Percentiles rank a stretch among this genome's conserved stretches.
Conservation (phyloP, 495 filamentous ascomycete genomes). For the Xylaria intraflava region DNA sequence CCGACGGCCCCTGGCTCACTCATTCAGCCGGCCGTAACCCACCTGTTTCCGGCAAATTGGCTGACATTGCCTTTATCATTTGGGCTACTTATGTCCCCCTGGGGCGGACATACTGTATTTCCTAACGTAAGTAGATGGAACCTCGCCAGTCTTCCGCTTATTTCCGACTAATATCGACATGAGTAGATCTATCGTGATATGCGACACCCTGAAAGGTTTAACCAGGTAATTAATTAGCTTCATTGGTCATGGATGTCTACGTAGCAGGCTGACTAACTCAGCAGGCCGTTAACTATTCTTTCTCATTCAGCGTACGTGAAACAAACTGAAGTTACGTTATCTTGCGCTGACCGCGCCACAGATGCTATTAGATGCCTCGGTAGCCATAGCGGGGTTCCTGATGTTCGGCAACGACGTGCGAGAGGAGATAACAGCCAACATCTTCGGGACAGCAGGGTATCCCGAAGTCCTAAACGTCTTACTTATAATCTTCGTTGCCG, state of each 20-base stretch:
- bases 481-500: conserved; percentile 77
- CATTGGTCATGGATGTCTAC: background rate
- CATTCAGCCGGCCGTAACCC: conserved; percentile 69
- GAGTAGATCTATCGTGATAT: conserved; percentile 88
- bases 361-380: conserved; percentile 71
- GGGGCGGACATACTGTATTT: conserved; percentile 93
- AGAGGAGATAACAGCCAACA: conserved; percentile 87
- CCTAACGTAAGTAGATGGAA: conserved; percentile 52
- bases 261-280: conserved; percentile 1
- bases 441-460: conserved; percentile 66
- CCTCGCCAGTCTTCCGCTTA: background rate
- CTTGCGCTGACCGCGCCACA: conserved; percentile 27
- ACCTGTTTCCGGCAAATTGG: conserved; percentile 80
- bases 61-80: conserved; percentile 83
- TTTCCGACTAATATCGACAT: background rate
- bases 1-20: conserved; percentile 74
- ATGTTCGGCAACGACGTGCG: conserved; percentile 88
- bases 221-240: conserved; percentile 15
- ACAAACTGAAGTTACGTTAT: background rate
- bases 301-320: conserved; percentile 73
- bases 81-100: conserved; percentile 93
- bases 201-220: conserved; percentile 86
- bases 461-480: conserved; percentile 66
- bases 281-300: conserved; percentile 70
- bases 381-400: conserved; percentile 74